Percentiles rank a stretch among this genome's conserved stretches.
phyloP scores from a whole-genome alignment of 768 basidiomycete genomes.

The Hysterangium stoloniferum region DNA sequence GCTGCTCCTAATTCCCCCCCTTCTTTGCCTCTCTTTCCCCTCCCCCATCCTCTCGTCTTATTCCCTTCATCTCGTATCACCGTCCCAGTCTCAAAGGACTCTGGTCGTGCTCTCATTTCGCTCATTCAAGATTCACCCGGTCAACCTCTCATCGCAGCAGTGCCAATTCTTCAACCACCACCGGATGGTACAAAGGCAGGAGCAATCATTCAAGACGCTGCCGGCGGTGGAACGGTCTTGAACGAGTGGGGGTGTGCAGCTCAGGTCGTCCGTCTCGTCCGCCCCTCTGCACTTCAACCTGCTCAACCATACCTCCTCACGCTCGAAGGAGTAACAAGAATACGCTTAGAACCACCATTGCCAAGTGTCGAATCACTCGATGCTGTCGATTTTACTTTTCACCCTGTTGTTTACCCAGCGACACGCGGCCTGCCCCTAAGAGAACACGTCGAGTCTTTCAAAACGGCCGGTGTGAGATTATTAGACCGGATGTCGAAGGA shows the following conservation, averaged over 20 bases:
- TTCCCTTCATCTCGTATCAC: conserved; percentile 67
- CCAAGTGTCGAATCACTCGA: conserved; percentile 21
- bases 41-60: conserved; percentile 65
- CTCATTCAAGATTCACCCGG: conserved; percentile 64
- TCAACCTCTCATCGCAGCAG: conserved; percentile 61
- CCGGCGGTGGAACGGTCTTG: conserved; percentile 19
- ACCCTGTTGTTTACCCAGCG: conserved; percentile 26
- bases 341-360: conserved; percentile 43
- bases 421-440: conserved; percentile 34
- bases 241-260: conserved; percentile 64
- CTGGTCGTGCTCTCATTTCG: conserved; percentile 58
- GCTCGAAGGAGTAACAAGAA: conserved; percentile 62
- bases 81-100: conserved; percentile 50
- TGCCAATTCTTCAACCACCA: conserved; percentile 40
- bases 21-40: conserved; percentile 54
- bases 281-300: conserved; percentile 46
- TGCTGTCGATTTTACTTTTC: conserved; percentile 22
- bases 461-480: conserved; percentile 54
- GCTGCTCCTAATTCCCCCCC: conserved; percentile 26
- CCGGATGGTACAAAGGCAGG: conserved; percentile 10
- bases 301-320: conserved; percentile 61
- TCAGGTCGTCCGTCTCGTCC: conserved; percentile 60
- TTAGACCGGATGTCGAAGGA: conserved; percentile 55
- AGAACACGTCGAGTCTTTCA: conserved; percentile 59
- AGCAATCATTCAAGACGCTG: conserved; percentile 15